Evolutionary conservation across 257 asterid species (phyloP), one percentile per base, ranked within the genome.

Genomic region (Apocynum venetum): DNA sequence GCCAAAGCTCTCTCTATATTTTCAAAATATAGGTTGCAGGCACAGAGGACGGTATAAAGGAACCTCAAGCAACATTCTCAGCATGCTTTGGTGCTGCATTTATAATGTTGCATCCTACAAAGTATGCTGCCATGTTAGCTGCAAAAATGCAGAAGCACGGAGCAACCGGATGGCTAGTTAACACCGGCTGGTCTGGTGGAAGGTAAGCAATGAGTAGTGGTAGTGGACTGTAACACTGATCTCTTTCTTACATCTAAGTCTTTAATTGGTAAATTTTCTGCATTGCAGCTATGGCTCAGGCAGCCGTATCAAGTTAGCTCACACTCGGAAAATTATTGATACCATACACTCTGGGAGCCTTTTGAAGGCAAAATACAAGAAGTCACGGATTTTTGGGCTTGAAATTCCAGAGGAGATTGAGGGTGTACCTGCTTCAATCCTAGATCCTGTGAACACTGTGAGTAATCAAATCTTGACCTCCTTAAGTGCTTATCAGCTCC

Each of bases 111-210:
- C 97, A 91, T 63, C 97, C 97, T 4, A 89, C 96, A 8, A 89
- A 85, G 77, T 91, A 92, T 48, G 97, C 92, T 2, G 97, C 91
- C 55, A 89, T 92, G 97, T 69, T 91, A 49, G 88, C 97, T 60
- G 93, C 87, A 74, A 91, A 92, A 74, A 91, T 92, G 97, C 83
- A 86, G 71, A 84, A 89, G 82, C 96, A 92, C 6, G 96, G 97
- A 25, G 91, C 96, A 35, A 88, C 97, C 0, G 96, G 91, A 63
- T 92, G 96, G 95, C 97, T 92, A 36, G 95, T 92, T 14, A 90
- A 92, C 88, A 92, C 97, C 12, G 96, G 97, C 70, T 92, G 94
- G 97, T 90, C 96, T 1, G 96, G 92, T 61, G 97, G 96, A 85
- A 92, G 97, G 97, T 92, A 78, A 1, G 40, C n/a, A 74, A 38